Evolutionary conservation across 1,139 yeast genomes (phyloP).

Genomic region (Lodderomyces theae): DNA sequence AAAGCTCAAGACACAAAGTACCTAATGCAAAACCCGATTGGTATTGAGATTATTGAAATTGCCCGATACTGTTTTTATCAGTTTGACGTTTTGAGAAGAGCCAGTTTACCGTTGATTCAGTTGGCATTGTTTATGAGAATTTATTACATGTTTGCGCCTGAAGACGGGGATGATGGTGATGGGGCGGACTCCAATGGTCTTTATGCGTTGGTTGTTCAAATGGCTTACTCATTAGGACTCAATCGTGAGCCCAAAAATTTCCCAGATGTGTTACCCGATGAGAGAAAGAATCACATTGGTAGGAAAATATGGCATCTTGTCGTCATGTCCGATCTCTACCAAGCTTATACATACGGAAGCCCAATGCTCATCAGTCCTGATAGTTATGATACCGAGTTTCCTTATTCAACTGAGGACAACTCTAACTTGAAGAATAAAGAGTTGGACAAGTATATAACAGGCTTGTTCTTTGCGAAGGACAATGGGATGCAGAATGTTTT

Average conservation of each 20-base stretch:
- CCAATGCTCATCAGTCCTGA: constrained; percentile 22
- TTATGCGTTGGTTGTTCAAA: constrained; percentile 38
- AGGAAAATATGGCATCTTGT: constrained; percentile 53
- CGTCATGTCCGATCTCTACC: constrained; percentile 24
- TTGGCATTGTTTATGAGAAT: constrained; percentile 37
- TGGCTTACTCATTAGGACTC: constrained; percentile 46
- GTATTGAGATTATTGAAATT: constrained; percentile 41
- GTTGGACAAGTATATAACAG: constrained; percentile 23
- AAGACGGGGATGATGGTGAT: constrained; percentile 50
- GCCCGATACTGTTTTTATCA: constrained; percentile 55
- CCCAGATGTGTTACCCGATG: constrained; percentile 20
- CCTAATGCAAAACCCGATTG: constrained; percentile 47
- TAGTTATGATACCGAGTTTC: constrained; percentile 28
- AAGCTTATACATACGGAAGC: constrained; percentile 30
- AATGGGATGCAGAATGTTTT: constrained; percentile 11
- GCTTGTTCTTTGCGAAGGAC: constrained; percentile 13
- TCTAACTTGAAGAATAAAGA: constrained; percentile 21
- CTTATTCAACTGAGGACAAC: constrained; percentile 24
- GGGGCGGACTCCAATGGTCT: constrained; percentile 42
- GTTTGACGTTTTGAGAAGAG: constrained; percentile 46
- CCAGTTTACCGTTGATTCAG: constrained; percentile 50
- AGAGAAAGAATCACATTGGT: constrained; percentile 35
- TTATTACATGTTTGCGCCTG: constrained; percentile 46
- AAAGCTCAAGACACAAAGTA: constrained; percentile 35
- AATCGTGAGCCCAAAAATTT: constrained; percentile 41